Evolutionary conservation across 2,329 filamentous ascomycete genomes (phyloP).

Genomic region (Coniochaeta sp.): DNA sequence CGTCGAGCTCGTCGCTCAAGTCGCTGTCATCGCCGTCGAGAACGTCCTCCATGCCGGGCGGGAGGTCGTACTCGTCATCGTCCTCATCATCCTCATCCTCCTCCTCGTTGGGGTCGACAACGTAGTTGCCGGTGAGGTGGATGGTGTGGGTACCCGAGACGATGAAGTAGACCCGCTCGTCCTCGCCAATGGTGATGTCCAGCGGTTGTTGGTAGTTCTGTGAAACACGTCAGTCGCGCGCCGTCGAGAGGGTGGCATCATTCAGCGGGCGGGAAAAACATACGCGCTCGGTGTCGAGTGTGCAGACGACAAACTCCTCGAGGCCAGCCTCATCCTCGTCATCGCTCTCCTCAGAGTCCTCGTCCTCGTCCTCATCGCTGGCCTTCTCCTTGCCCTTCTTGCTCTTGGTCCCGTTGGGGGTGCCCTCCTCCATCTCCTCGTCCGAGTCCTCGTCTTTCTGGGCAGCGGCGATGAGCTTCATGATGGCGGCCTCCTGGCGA

Average conservation of each 20-base stretch:
- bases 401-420: slow-evolving; percentile 43
- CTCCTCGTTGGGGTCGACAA: slow-evolving; percentile 62
- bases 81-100: slow-evolving; percentile 59
- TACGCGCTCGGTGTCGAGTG: slow-evolving; percentile 88
- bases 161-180: slow-evolving; percentile 87
- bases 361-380: slow-evolving; percentile 51
- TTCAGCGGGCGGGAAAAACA: slow-evolving; percentile 22
- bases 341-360: slow-evolving; percentile 54
- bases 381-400: slow-evolving; percentile 69
- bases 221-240: slow-evolving; percentile 1
- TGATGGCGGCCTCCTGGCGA: slow-evolving; percentile 66
- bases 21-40: slow-evolving; percentile 58
- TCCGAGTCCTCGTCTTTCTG: slow-evolving; percentile 47
- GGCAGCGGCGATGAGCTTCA: slow-evolving; percentile 68
- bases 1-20: slow-evolving; percentile 71
- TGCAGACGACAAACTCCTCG: slow-evolving; percentile 92
- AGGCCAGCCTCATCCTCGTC: slow-evolving; percentile 55
- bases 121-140: slow-evolving; percentile 93
- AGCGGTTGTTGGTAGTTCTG: slow-evolving; percentile 93
- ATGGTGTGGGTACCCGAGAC: slow-evolving; percentile 85
- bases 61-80: slow-evolving; percentile 75
- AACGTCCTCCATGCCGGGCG: slow-evolving; percentile 72
- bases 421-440: slow-evolving; percentile 64
- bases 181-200: slow-evolving; percentile 83
- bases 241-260: background rate